phyloP scores from a whole-genome alignment of 306 rosid species.

The Castanea crenata region DNA sequence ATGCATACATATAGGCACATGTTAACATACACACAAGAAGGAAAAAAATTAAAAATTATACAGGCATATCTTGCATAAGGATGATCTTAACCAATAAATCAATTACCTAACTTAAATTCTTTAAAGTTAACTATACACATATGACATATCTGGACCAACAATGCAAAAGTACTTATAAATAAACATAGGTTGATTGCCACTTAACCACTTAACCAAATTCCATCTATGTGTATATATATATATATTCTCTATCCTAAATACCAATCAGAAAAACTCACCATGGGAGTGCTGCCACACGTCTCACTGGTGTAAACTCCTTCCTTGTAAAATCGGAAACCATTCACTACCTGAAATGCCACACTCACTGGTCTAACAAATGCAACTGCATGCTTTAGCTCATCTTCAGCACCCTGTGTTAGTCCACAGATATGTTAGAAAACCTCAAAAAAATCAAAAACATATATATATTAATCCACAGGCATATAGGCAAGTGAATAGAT shows the following conservation, averaged over 20 bases:
- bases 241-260: background rate
- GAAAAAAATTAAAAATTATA: background rate
- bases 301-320: constrained; percentile 77
- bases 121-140: no score
- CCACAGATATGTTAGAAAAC: constrained; percentile 11
- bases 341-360: constrained; percentile 75
- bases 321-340: constrained; percentile 54
- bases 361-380: constrained; percentile 88
- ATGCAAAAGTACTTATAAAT: no score
- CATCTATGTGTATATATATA: no score
- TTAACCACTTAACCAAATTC: no score
- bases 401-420: constrained; percentile 78
- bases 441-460: background rate
- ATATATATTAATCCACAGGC: background rate
- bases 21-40: background rate
- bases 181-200: no score
- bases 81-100: no score
- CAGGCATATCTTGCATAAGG: background rate
- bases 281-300: constrained; percentile 63
- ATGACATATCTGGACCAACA: no score
- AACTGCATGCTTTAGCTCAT: constrained; percentile 88
- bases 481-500: background rate
- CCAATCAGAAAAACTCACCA: constrained; percentile 45
- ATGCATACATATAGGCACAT: no score
- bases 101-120: background rate